Conservation (phyloP, 345 rosid genomes). For the Litchi chinensis region DNA sequence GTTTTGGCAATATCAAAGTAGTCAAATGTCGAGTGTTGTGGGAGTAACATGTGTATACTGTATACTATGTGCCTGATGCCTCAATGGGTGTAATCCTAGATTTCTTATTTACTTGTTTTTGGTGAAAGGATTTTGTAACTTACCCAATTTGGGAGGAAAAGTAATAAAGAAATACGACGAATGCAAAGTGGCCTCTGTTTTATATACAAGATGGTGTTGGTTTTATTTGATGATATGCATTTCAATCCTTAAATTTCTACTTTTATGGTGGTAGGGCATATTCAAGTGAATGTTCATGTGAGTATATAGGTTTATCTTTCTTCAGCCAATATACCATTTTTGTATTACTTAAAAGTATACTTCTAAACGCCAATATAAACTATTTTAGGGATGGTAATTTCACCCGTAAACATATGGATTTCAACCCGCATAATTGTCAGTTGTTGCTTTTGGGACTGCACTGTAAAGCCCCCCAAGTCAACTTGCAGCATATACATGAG, state of each 20-base stretch:
- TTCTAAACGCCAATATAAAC: too few species aligned
- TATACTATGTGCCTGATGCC: conserved; percentile 16
- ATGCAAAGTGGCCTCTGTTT: background rate
- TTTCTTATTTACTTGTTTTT: conserved; percentile 8
- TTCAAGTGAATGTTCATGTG: too few species aligned
- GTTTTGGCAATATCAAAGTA: conserved; percentile 5
- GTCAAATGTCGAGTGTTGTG: conserved; percentile 9
- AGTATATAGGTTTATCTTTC: background rate
- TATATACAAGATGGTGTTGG: background rate
- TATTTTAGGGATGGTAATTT: too few species aligned
- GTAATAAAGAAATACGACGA: background rate
- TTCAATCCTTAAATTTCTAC: too few species aligned
- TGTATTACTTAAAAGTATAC: too few species aligned
- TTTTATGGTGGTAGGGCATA: too few species aligned
- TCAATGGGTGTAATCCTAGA: conserved; percentile 20
- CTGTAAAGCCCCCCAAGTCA: too few species aligned
- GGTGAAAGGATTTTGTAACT: conserved; percentile 19
- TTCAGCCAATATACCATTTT: background rate
- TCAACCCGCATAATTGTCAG: too few species aligned
- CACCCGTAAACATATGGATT: too few species aligned
- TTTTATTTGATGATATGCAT: background rate
- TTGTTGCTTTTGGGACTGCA: too few species aligned
- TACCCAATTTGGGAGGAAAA: conserved; percentile 19
- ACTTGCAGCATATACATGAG: too few species aligned
- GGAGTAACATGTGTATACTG: conserved; percentile 11